These are phyloP conservation scores for Lagenidium giganteum DNA, from an alignment of 352 stramenopile species.

Conservation along the genomic window DNA sequence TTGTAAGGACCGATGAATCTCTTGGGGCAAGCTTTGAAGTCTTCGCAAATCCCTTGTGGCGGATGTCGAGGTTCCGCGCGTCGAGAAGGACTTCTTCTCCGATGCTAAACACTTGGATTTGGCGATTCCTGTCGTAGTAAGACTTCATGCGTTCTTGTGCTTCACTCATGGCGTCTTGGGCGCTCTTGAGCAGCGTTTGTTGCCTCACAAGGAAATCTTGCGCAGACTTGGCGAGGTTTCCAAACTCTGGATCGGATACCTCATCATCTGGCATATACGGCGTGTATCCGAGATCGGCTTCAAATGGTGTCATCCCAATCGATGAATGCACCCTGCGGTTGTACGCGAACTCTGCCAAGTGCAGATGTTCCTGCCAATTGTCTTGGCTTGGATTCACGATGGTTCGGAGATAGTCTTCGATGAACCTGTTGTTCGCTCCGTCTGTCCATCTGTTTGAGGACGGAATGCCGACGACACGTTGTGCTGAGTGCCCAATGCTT, in stretches of 20 bases:
- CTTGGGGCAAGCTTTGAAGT: conserved; percentile 9
- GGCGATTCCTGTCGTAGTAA: conserved; percentile 7
- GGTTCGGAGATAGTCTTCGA: background rate
- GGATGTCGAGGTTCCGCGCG: conserved; percentile 10
- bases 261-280: background rate
- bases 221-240: no score
- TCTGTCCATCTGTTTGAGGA: conserved; percentile 9
- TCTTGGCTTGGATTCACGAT: background rate
- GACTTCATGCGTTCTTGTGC: background rate
- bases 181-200: background rate
- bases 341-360: conserved; percentile 13
- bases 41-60: conserved; percentile 2
- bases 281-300: conserved; percentile 6
- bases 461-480: conserved; percentile 2
- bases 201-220: no score
- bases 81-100: conserved; percentile 13
- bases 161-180: background rate
- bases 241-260: no score
- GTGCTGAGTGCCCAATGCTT: background rate
- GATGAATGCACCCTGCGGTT: conserved; percentile 1
- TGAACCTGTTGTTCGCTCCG: conserved; percentile 5
- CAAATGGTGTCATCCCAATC: conserved; percentile 7
- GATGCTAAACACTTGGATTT: conserved; percentile 1
- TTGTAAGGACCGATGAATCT: conserved; percentile 14
- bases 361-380: conserved; percentile 10